Evolutionary conservation across 2,329 filamentous ascomycete species (phyloP), one percentile per base, ranked within the genome.

Genomic region (Magnaporthiopsis rhizophila): DNA sequence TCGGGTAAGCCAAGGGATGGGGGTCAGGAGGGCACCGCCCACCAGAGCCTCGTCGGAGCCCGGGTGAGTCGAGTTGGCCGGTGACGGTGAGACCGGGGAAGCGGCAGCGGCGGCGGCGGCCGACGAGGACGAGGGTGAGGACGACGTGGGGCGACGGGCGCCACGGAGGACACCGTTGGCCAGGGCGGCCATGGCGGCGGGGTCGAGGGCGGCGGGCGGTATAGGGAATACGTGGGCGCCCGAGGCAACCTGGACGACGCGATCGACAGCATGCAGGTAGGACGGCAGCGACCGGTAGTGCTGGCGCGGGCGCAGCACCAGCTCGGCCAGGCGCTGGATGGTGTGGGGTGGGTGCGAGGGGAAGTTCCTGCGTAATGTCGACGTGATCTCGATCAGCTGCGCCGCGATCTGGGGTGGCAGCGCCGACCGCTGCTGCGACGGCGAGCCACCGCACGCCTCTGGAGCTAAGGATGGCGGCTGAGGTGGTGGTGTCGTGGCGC

Each of bases 21-120:
- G 95, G 0, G 94, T 98, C 62, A 99, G 81, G 24, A 97, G 81
- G 0, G 95, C 95, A 8, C 95, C 95, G 28, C 94, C 94, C 1
- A 98, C n/a, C n/a, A n/a, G 80, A 15, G 89, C 89, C 74, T 97
- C 94, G 70, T 98, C 94, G 61, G 90, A 92, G 2, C 92, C 93
- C 8, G 94, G 79, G 0, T 77, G 74, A 15, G 79, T 75, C 11
- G 76, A 74, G 2, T 73, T 72, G 1, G 73, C 69, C 2, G 75
- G 69, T n/a, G 72, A 74, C 67, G 76, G 76, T 68, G 72, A 50
- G 11, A 59, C 63, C 8, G 58, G 26, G 30, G 64, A 56, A 12
- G 60, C 59, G 24, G 65, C 64, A 30, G 63, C 61, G 53, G 70
- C 76, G 62, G 60, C 62, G 24, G 62, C 61, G 15, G 65, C 62